Conservation (phyloP, 2,329 filamentous ascomycete genomes). For the Aspergillus neoniger region DNA sequence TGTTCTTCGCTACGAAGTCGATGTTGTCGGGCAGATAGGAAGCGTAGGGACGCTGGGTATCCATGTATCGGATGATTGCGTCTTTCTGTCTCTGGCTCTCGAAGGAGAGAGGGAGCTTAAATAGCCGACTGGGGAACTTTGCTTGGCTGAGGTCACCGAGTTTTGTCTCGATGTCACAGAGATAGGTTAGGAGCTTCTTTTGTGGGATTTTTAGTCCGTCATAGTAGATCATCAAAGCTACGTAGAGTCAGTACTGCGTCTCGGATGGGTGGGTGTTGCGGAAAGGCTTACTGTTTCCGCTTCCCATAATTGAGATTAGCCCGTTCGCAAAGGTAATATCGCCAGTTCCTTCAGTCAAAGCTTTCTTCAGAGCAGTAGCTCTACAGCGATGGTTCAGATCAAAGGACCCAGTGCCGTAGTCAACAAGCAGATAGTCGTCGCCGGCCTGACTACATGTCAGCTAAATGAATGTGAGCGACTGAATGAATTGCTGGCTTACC, state of each 20-base stretch:
- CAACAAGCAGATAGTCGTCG: slow-evolving; percentile 58
- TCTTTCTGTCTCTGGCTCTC: slow-evolving; percentile 44
- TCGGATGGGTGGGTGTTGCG: background rate
- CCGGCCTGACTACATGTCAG: slow-evolving; percentile 41
- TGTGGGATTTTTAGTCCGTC: slow-evolving; percentile 45
- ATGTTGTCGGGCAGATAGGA: slow-evolving; percentile 65
- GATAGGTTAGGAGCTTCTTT: slow-evolving; percentile 37
- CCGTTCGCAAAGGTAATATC: slow-evolving; percentile 43
- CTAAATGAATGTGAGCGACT: background rate
- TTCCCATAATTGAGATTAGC: slow-evolving; percentile 55
- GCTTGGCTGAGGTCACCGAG: slow-evolving; percentile 44
- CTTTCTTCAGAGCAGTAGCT: slow-evolving; percentile 56
- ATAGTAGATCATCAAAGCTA: slow-evolving; percentile 50
- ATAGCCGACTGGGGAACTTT: slow-evolving; percentile 48
- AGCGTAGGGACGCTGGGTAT: slow-evolving; percentile 62
- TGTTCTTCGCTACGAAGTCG: slow-evolving; percentile 58
- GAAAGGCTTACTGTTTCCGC: slow-evolving; percentile 40
- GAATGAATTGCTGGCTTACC: slow-evolving; percentile 21
- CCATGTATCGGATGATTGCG: slow-evolving; percentile 62
- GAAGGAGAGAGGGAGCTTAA: slow-evolving; percentile 50
- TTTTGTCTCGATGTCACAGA: slow-evolving; percentile 40
- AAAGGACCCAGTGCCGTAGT: slow-evolving; percentile 59
- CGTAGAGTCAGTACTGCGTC: background rate
- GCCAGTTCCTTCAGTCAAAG: slow-evolving; percentile 39
- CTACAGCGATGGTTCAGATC: slow-evolving; percentile 60